phyloP scores from a whole-genome alignment of 306 rosid genomes.

The Ammopiptanthus mongolicus region DNA sequence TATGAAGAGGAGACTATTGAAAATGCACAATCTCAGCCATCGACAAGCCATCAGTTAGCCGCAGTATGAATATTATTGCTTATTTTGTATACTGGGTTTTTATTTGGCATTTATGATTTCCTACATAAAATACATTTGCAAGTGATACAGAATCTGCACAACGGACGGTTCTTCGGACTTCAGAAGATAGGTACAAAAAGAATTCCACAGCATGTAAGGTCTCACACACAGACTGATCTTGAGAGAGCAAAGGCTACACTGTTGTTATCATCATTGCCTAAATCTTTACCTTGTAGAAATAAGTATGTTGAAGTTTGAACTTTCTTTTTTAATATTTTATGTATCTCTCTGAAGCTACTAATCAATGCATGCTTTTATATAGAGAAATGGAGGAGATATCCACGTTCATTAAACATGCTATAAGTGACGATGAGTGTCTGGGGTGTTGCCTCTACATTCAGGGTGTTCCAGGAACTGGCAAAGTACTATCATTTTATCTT shows the following conservation, averaged over 20 bases:
- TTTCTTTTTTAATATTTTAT: background rate
- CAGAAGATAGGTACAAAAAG: conserved; percentile 77
- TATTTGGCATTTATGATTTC: conserved; percentile 23
- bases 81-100: conserved; percentile 1
- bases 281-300: conserved; percentile 82
- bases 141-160: conserved; percentile 58
- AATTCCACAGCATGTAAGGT: conserved; percentile 77
- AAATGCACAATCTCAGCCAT: conserved; percentile 32
- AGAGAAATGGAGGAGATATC: conserved; percentile 90
- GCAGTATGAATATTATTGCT: conserved; percentile 59
- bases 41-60: conserved; percentile 51
- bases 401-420: conserved; percentile 73
- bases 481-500: conserved; percentile 40
- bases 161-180: conserved; percentile 79
- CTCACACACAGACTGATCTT: conserved; percentile 81
- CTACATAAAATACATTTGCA: conserved; percentile 17
- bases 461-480: conserved; percentile 99
- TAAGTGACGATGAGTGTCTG: conserved; percentile 77
- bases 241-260: conserved; percentile 91
- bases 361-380: conserved; percentile 24
- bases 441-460: conserved; percentile 93
- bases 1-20: conserved; percentile 56
- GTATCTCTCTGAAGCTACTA: conserved; percentile 4
- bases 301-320: conserved; percentile 51
- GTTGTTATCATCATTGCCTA: conserved; percentile 78